Conservation (phyloP, 495 filamentous ascomycete species). For the Neurospora sp. region DNA sequence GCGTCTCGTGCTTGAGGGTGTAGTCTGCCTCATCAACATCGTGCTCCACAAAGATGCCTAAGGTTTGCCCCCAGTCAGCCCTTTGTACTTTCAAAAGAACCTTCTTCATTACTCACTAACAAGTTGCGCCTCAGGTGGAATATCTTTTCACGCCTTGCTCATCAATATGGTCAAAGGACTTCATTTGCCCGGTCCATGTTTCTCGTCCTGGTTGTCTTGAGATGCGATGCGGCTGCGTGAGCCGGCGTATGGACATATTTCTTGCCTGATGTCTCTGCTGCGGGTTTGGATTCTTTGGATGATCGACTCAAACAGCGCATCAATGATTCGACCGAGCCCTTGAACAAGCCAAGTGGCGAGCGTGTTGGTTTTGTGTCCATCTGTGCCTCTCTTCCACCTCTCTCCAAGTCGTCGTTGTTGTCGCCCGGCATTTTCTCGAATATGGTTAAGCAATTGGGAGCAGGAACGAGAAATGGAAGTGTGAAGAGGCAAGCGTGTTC, state of each 20-base stretch:
- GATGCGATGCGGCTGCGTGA: constrained; percentile 31
- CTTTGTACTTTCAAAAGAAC: not conserved
- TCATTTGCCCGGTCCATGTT: constrained; percentile 29
- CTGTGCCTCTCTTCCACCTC: not conserved
- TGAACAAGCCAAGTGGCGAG: constrained; percentile 12
- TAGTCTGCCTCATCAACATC: not conserved
- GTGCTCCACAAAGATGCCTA: not conserved
- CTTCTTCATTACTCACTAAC: not conserved
- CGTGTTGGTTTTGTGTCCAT: not conserved
- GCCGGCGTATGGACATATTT: constrained; percentile 29
- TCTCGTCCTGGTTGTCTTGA: constrained; percentile 29
- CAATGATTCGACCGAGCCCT: constrained; percentile 3
- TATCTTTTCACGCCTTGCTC: not conserved
- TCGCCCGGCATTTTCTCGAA: constrained; percentile 2
- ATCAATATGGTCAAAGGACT: constrained; percentile 13
- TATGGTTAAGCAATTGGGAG: too few relatives aligned
- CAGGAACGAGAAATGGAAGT: not conserved
- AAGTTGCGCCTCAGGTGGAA: not conserved
- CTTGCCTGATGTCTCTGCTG: constrained; percentile 6
- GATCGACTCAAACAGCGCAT: constrained; percentile 1
- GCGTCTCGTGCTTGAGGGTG: not conserved
- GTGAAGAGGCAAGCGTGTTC: not conserved
- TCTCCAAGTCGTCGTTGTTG: constrained; percentile 1
- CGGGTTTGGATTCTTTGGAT: not conserved
- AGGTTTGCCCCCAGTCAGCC: not conserved